Evolutionary conservation across 2,329 filamentous ascomycete species (phyloP), one percentile per base, ranked within the genome.

Genomic region (Emmonsiellopsis sp.): DNA sequence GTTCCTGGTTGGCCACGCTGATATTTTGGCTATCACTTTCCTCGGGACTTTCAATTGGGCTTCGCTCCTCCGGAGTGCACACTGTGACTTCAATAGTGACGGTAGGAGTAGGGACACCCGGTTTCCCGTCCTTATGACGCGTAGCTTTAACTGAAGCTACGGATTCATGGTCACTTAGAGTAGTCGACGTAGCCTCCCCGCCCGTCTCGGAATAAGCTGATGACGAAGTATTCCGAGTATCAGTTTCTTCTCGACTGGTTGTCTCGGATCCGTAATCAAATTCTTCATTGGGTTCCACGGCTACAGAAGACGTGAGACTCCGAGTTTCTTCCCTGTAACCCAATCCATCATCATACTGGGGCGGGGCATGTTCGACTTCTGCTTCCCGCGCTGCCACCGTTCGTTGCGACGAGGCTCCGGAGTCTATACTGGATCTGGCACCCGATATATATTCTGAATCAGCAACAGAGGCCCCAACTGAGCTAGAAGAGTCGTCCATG

Each of bases 401-500:
- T n/a, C 40, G 34, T 15, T 10, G 15, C 31, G 10, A 3, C 37
- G 32, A 35, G 16, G 31, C 5, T 26, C 20, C 26, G 30, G 45
- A 38, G 32, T 4, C 32, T 2, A 9, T 37, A n/a, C 9, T n/a
- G 3, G 9, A 16, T 7, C 15, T n/a, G 9, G 13, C n/a, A 15
- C 47, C 35, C 31, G 67, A 59, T 20, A 59, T 61, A 26, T 59
- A 58, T 43, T 74, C 66, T 3, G 65, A 67, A 34, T 68, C 65
- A 58, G 75, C 60, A 62, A 72, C 64, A 32, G 86, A 86, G 2
- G 85, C 87, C 16, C 87, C 75, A 7, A 30, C 42, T 10, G 41
- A 38, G n/a, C 50, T 52, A 35, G 31, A 52, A 11, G 13, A 30
- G 9, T 52, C 41, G 32, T 35, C 50, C 16, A 8, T 8, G 8